These are phyloP conservation scores for Jatropha podagrica DNA, from an alignment of 441 rosid species.

Conservation along the genomic window DNA sequence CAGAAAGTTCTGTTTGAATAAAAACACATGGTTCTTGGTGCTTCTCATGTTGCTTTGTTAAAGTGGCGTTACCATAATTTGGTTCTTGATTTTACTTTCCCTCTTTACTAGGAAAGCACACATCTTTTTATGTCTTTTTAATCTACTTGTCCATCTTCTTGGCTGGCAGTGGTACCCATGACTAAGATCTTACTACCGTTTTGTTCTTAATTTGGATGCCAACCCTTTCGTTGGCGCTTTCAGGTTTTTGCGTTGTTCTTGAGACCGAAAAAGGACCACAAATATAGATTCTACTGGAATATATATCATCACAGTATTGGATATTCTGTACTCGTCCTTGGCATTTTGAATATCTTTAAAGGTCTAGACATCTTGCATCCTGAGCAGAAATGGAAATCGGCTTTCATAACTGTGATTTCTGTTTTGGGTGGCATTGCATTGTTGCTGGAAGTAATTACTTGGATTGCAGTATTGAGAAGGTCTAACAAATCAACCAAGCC, in stretches of 20 bases:
- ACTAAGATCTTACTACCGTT: background rate
- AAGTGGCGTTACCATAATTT: background rate
- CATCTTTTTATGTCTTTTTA: background rate
- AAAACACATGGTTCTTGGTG: background rate
- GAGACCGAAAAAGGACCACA: conserved; percentile 58
- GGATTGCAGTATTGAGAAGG: conserved; percentile 35
- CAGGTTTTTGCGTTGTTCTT: conserved; percentile 45
- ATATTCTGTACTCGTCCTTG: conserved; percentile 39
- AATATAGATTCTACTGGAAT: conserved; percentile 56
- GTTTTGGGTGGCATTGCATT: conserved; percentile 35
- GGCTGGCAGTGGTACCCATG: conserved; percentile 10
- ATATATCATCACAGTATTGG: conserved; percentile 52
- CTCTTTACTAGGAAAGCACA: background rate
- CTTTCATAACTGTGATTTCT: conserved; percentile 28
- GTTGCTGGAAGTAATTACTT: conserved; percentile 40
- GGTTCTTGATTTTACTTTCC: background rate
- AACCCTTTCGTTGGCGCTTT: conserved; percentile 1
- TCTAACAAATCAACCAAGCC: conserved; percentile 53
- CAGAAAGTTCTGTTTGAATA: background rate
- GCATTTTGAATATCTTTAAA: conserved; percentile 48
- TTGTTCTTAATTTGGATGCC: conserved; percentile 5
- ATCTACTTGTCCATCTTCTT: background rate
- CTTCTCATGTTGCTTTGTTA: no score
- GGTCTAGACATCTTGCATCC: conserved; percentile 51
- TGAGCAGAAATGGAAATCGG: conserved; percentile 35